These are phyloP conservation scores for Botrytis cinerea DNA, from an alignment of 2,329 filamentous ascomycete genomes.

Conservation along the genomic window DNA sequence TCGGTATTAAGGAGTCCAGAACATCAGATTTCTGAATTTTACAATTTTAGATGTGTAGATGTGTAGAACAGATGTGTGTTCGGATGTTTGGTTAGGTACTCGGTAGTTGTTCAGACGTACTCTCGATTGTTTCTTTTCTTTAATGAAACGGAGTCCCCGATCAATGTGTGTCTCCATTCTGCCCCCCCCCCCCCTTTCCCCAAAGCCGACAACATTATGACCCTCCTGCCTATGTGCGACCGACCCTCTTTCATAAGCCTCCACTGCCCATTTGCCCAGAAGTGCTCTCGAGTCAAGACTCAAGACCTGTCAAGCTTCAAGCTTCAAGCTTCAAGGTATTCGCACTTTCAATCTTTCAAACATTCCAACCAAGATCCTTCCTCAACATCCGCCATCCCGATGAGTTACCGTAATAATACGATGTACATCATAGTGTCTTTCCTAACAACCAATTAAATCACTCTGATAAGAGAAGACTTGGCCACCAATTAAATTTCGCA, in stretches of 20 bases:
- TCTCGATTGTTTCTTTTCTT: background rate
- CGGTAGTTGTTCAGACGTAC: background rate
- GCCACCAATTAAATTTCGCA: background rate
- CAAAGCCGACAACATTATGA: background rate
- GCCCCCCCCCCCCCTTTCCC: background rate
- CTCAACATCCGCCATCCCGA: conserved; percentile 5
- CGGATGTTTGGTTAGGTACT: background rate
- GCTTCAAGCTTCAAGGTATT: too few species aligned
- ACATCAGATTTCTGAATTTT: background rate
- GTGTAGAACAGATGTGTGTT: background rate
- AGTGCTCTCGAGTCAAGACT: background rate
- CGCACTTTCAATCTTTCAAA: background rate
- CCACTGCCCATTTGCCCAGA: background rate
- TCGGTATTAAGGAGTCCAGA: background rate
- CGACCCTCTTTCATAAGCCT: background rate
- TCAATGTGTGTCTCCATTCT: background rate
- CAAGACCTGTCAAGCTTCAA: background rate
- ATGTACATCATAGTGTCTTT: background rate
- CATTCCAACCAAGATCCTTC: background rate
- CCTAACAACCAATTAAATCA: background rate
- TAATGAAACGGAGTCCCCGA: conserved; percentile 10
- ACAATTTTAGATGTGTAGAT: background rate
- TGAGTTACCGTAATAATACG: background rate
- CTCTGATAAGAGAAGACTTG: conserved; percentile 10
- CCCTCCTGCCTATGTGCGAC: conserved; percentile 1